Evolutionary conservation across 2,329 filamentous ascomycete genomes (phyloP).

Genomic region (Akanthomyces muscarius): DNA sequence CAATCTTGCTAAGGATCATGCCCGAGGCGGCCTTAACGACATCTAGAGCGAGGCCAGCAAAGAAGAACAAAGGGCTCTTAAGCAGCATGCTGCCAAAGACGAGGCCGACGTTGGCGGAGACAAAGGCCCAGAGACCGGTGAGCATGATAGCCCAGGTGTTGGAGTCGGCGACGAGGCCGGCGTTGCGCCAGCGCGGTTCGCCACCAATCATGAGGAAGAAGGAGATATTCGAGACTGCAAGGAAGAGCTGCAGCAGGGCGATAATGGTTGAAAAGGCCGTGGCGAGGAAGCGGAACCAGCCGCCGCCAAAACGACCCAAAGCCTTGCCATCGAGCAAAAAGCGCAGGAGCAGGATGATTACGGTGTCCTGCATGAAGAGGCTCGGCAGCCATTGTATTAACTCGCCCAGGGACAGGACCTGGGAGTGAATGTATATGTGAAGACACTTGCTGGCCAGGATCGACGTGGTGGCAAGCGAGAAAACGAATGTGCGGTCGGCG

Average conservation of each 20-base stretch:
- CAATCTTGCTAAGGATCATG: slow-evolving; percentile 11
- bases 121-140: slow-evolving; percentile 28
- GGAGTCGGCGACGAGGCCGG: slow-evolving; percentile 29
- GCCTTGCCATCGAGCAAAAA: slow-evolving; percentile 11
- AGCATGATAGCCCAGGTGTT: slow-evolving; percentile 30
- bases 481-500: slow-evolving; percentile 16
- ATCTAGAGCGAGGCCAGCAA: slow-evolving; percentile 23
- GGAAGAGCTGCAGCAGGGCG: slow-evolving; percentile 14
- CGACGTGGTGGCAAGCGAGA: slow-evolving; percentile 13
- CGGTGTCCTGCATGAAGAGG: slow-evolving; percentile 17
- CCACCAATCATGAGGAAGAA: slow-evolving; percentile 29
- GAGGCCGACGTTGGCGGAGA: slow-evolving; percentile 20
- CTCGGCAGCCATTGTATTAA: slow-evolving; percentile 14
- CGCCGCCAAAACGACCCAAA: slow-evolving; percentile 10
- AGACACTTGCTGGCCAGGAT: slow-evolving; percentile 16
- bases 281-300: slow-evolving; percentile 14
- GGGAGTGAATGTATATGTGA: slow-evolving; percentile 18
- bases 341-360: slow-evolving; percentile 17
- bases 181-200: slow-evolving; percentile 34
- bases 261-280: neutral
- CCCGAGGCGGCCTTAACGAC: slow-evolving; percentile 25
- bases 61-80: slow-evolving; percentile 23
- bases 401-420: slow-evolving; percentile 12
- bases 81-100: slow-evolving; percentile 24
- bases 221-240: slow-evolving; percentile 26